phyloP scores from a whole-genome alignment of 345 rosid genomes.

The Triadica sebifera region DNA sequence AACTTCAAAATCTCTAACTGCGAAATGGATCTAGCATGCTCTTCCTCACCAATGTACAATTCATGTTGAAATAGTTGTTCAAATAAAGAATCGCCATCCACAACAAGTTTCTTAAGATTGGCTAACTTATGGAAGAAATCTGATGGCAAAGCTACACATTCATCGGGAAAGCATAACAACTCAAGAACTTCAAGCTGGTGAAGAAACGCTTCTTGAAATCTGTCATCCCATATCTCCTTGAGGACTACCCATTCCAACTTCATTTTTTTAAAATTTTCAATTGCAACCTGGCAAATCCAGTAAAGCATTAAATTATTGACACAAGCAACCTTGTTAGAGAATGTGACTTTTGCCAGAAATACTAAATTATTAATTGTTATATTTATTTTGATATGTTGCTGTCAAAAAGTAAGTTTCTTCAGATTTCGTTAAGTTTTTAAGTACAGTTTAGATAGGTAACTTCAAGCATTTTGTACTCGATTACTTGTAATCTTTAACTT shows the following conservation, averaged over 20 bases:
- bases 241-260: not conserved
- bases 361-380: too few relatives aligned
- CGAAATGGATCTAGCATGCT: not conserved
- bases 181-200: not conserved
- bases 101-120: not conserved
- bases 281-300: not conserved
- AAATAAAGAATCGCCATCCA: not conserved
- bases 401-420: too few relatives aligned
- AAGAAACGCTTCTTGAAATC: not conserved
- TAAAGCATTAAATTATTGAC: not conserved
- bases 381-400: too few relatives aligned
- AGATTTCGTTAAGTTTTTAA: too few relatives aligned
- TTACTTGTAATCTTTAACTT: too few relatives aligned
- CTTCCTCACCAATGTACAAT: not conserved
- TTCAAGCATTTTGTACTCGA: too few relatives aligned
- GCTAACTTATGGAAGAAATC: not conserved
- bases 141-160: not conserved
- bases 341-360: too few relatives aligned
- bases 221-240: not conserved
- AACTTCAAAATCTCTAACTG: too few relatives aligned
- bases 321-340: not conserved
- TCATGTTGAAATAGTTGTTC: not conserved
- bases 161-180: not conserved
- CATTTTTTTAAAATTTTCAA: not conserved
- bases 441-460: too few relatives aligned